Percentiles rank a stretch among this genome's conserved stretches.
Evolutionary conservation across 257 asterid genomes (phyloP).

Genomic region (Lavandula angustifolia): DNA sequence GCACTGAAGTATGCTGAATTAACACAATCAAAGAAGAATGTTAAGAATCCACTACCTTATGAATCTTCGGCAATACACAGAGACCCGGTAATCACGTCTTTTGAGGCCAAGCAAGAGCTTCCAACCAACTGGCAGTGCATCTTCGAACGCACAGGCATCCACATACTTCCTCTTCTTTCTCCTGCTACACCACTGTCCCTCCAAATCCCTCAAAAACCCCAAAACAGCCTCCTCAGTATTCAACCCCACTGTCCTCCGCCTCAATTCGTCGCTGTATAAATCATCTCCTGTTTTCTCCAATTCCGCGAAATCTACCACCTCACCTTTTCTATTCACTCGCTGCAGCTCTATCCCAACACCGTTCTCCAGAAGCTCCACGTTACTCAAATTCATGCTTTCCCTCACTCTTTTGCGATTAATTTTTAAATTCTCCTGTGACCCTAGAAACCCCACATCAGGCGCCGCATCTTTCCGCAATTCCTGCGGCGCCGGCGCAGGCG

Average conservation of each 20-base stretch:
- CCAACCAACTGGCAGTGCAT: conserved; percentile 77
- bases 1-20: conserved; percentile 19
- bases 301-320: conserved; percentile 54
- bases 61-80: conserved; percentile 73
- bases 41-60: conserved; percentile 56
- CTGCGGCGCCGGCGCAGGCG: conserved; percentile 32
- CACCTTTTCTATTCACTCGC: conserved; percentile 60
- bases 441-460: conserved; percentile 42
- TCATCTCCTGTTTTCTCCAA: conserved; percentile 76
- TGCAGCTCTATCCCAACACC: conserved; percentile 49
- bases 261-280: conserved; percentile 58
- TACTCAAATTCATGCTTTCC: conserved; percentile 36
- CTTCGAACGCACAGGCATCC: conserved; percentile 63
- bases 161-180: conserved; percentile 92
- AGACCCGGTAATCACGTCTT: conserved; percentile 66
- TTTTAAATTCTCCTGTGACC: conserved; percentile 42
- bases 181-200: conserved; percentile 94
- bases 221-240: conserved; percentile 65
- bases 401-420: conserved; percentile 50
- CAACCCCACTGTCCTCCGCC: conserved; percentile 63
- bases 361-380: conserved; percentile 40
- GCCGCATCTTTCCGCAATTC: conserved; percentile 18
- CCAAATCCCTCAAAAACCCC: conserved; percentile 64
- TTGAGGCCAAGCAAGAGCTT: conserved; percentile 81
- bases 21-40: conserved; percentile 20